A percentile compares a stretch with the other conserved stretches of the same genome.
Evolutionary conservation across 805 yeast species (phyloP).

Genomic region (Starmera caribaea): DNA sequence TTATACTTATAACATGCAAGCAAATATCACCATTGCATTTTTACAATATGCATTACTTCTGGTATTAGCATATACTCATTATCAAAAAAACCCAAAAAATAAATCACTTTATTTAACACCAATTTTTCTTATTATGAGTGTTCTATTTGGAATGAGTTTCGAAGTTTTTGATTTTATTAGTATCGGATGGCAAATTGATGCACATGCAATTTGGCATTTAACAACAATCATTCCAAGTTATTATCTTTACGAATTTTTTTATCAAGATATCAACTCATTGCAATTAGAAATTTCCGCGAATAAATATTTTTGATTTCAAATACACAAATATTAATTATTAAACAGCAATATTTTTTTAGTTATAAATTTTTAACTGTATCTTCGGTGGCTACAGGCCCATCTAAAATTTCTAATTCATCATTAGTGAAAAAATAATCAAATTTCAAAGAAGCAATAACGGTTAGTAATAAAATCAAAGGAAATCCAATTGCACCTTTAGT

Average conservation of each 20-base stretch:
- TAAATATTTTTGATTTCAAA: background rate
- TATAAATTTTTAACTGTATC: slow-evolving; percentile 37
- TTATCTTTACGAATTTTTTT: slow-evolving; percentile 58
- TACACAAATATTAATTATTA: background rate
- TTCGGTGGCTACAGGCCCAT: slow-evolving; percentile 55
- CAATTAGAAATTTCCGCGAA: background rate
- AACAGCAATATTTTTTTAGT: background rate
- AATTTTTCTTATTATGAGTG: slow-evolving; percentile 36
- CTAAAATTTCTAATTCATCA: slow-evolving; percentile 54
- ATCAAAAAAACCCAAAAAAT: slow-evolving; percentile 8
- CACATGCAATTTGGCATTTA: slow-evolving; percentile 92
- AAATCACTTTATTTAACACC: slow-evolving; percentile 33
- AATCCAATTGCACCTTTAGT: slow-evolving; percentile 92
- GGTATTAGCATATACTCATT: slow-evolving; percentile 22
- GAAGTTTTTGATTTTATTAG: slow-evolving; percentile 89
- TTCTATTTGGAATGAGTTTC: slow-evolving; percentile 72
- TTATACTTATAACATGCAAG: slow-evolving; percentile 89
- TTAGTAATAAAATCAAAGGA: slow-evolving; percentile 67
- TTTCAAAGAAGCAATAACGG: slow-evolving; percentile 54
- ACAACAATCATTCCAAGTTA: slow-evolving; percentile 77
- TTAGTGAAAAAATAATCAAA: slow-evolving; percentile 56
- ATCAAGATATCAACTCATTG: slow-evolving; percentile 35
- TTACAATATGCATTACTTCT: slow-evolving; percentile 48
- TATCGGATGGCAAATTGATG: slow-evolving; percentile 60
- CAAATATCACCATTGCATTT: slow-evolving; percentile 72